Base-by-base conservation (phyloP, 2,329 filamentous ascomycete genomes). In the Emergomyces pasteurianus region DNA sequence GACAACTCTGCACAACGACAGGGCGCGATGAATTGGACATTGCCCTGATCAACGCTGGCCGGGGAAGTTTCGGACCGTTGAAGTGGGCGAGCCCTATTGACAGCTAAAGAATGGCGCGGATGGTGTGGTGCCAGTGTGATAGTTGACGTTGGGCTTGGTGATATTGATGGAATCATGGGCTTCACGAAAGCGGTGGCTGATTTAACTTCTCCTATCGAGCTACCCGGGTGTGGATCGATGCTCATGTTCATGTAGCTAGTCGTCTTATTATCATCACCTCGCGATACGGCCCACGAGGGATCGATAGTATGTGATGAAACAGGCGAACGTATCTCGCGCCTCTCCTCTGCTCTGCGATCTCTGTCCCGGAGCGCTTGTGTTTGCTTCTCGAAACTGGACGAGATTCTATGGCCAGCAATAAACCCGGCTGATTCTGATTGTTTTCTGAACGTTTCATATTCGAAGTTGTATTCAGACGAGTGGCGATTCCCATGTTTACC, bases 361-460 rank as follows among this genome's bases (percentile, higher is more conserved):
- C 53, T 38, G 23, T 60, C 58, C 3, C 58, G 58, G 14, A 34
- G 50, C 18, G 58, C 36, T 57, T 61, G 64, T 21, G 62, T 47
- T 52, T 60, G 18, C 43, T 28, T 53, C 26, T 61, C 60, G 38
- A 55, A 58, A 60, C 65, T 49, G 58, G 54, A 50, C 49, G 56
- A 36, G 59, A 55, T 47, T 61, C 50, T 47, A 60, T 67, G 36
- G 55, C 61, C 9, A 62, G 63, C 16, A 63, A 65, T 7, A 58
- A 55, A 23, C 53, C 53, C 40, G 61, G 56, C 23, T 61, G 58
- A 34, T 58, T 62, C 88, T n/a, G 84, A 82, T 68, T 90, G 86
- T 64, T 81, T 84, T 66, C 81, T 81, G 71, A 95, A 92, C 2
- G 87, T 87, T 71, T 92, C 89, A 64, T 88, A 92, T n/a, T 91